Percentiles rank a stretch among this genome's conserved stretches.
Evolutionary conservation across 2,329 filamentous ascomycete species (phyloP).

Genomic region (Canariomyces notabilis): DNA sequence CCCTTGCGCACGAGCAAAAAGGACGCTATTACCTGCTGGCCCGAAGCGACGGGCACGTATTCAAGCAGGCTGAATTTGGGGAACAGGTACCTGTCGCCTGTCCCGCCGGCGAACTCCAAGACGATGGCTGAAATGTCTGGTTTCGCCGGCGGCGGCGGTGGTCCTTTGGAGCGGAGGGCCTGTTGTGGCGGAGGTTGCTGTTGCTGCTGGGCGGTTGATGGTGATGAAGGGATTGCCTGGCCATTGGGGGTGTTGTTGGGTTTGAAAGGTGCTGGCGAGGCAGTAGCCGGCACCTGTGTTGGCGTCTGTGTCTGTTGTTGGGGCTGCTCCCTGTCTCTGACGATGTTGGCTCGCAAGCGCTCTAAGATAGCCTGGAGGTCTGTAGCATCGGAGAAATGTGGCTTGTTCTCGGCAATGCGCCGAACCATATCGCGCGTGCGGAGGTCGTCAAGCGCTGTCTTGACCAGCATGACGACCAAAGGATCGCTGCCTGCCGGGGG

Average conservation of each 20-base stretch:
- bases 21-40: slow-evolving; percentile 63
- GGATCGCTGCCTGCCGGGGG: slow-evolving; percentile 52
- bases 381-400: slow-evolving; percentile 47
- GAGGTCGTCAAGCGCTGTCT: slow-evolving; percentile 50
- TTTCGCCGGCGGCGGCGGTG: slow-evolving; percentile 45
- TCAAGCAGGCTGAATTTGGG: slow-evolving; percentile 75
- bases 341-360: slow-evolving; percentile 39
- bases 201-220: slow-evolving; percentile 9
- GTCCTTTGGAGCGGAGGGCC: slow-evolving; percentile 56
- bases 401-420: slow-evolving; percentile 48
- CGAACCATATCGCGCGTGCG: slow-evolving; percentile 47
- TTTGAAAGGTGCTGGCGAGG: slow-evolving; percentile 17
- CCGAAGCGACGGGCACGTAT: slow-evolving; percentile 47
- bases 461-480: slow-evolving; percentile 52
- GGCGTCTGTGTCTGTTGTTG: slow-evolving; percentile 23
- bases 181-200: slow-evolving; percentile 41
- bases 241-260: slow-evolving; percentile 18
- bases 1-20: slow-evolving; percentile 74
- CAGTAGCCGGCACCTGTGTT: slow-evolving; percentile 12
- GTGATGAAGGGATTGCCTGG: slow-evolving; percentile 10
- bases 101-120: slow-evolving; percentile 62
- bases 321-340: slow-evolving; percentile 30
- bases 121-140: slow-evolving; percentile 62
- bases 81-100: slow-evolving; percentile 71
- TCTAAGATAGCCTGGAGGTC: slow-evolving; percentile 52